These are phyloP conservation scores for Pseudogymnoascus sp. DNA, from an alignment of 2,329 filamentous ascomycete genomes.

Conservation along the genomic window DNA sequence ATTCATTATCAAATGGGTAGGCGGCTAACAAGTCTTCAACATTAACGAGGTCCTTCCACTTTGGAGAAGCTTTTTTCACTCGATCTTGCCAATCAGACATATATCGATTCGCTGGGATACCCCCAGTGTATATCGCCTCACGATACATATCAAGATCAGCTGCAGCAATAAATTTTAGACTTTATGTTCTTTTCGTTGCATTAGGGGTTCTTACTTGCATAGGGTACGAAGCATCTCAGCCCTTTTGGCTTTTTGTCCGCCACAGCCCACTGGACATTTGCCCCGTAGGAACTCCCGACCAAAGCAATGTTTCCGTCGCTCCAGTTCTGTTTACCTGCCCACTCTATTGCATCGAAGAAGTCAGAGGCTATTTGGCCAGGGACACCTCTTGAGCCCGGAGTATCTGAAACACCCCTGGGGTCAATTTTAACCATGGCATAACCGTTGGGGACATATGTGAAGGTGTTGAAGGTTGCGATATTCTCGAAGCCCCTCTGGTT, in stretches of 20 bases:
- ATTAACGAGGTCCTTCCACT: too few species aligned
- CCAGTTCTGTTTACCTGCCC: constrained; percentile 26
- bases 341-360: constrained; percentile 24
- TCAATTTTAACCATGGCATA: too few species aligned
- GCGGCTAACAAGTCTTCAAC: too few species aligned
- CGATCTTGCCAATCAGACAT: constrained; percentile 7
- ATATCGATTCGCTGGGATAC: not conserved
- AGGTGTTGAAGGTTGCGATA: constrained; percentile 14
- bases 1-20: too few species aligned
- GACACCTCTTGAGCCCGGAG: too few species aligned
- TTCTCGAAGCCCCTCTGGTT: constrained; percentile 13
- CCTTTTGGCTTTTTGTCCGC: constrained; percentile 13
- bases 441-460: not conserved
- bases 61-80: constrained; percentile 6
- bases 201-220: too few species aligned
- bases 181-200: too few species aligned
- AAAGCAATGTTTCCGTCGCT: constrained; percentile 29
- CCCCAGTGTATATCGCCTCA: too few species aligned
- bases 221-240: too few species aligned
- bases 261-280: constrained; percentile 19
- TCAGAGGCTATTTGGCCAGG: constrained; percentile 13
- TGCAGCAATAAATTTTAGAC: too few species aligned
- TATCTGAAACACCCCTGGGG: too few species aligned
- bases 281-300: constrained; percentile 27
- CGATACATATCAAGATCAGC: too few species aligned